Conservation (phyloP, 306 rosid genomes). For the Lathyrus oleraceus region DNA sequence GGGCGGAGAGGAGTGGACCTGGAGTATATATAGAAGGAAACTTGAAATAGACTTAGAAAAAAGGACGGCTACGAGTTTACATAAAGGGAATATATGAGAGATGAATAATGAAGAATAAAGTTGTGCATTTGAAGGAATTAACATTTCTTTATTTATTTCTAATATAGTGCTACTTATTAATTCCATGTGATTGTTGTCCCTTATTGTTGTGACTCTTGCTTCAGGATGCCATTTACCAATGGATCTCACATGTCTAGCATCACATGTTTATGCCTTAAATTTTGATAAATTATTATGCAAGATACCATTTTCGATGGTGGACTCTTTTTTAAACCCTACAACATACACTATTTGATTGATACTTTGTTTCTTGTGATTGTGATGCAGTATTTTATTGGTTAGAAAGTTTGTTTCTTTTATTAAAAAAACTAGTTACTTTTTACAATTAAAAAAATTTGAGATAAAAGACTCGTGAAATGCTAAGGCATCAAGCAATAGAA, state of each 20-base stretch:
- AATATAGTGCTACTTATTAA: background rate
- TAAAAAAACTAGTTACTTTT: background rate
- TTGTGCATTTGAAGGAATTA: constrained; percentile 3
- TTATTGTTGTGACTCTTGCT: background rate
- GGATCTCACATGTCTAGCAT: constrained; percentile 33
- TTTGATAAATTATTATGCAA: constrained; percentile 2
- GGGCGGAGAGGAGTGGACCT: constrained; percentile 12
- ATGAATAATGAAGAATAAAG: constrained; percentile 17
- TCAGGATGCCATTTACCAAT: constrained; percentile 4
- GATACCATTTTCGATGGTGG: background rate
- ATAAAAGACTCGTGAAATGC: too few species aligned
- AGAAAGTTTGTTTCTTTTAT: background rate
- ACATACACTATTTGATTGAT: background rate
- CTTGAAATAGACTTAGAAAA: constrained; percentile 24
- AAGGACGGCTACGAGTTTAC: constrained; percentile 43
- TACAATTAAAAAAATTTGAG: too few species aligned
- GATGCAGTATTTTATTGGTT: background rate
- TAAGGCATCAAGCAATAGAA: too few species aligned
- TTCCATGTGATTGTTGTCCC: constrained; percentile 39
- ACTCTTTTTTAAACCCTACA: background rate
- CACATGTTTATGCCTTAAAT: constrained; percentile 33
- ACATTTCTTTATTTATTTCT: background rate
- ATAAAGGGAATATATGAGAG: background rate
- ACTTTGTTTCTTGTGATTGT: background rate
- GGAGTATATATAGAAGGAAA: background rate